These are phyloP conservation scores for Rhododendron ovatum DNA, from an alignment of 148 eudicot species.

Conservation along the genomic window DNA sequence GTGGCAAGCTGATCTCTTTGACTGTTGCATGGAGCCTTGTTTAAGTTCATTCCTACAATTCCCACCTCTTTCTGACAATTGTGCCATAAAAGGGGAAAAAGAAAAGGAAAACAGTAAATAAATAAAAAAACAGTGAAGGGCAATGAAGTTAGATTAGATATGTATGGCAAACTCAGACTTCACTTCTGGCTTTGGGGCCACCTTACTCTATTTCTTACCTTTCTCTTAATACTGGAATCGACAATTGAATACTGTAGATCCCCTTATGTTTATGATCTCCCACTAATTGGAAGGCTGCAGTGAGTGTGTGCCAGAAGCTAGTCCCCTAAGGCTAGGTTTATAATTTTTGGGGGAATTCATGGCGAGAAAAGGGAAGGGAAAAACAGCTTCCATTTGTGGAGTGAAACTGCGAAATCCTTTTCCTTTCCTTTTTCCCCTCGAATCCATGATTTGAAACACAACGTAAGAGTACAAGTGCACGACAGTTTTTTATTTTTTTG, in stretches of 20 bases:
- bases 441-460: background rate
- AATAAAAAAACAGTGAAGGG: background rate
- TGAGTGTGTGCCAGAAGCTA: background rate
- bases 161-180: no score
- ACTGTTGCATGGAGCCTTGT: constrained; percentile 18
- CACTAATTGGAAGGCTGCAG: background rate
- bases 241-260: no score
- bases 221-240: no score
- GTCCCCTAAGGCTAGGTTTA: background rate
- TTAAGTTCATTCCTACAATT: constrained; percentile 9
- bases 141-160: background rate
- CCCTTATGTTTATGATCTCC: no score
- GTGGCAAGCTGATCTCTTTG: constrained; percentile 24
- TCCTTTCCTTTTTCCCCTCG: background rate
- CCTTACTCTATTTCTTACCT: no score
- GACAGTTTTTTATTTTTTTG: background rate
- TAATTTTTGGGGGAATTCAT: background rate
- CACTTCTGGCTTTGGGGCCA: background rate
- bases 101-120: no score
- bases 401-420: background rate
- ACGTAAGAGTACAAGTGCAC: background rate
- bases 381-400: background rate
- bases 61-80: background rate
- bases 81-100: no score
- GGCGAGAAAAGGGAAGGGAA: background rate